phyloP scores from a whole-genome alignment of 306 rosid genomes.

The Erythrophleum fordii region DNA sequence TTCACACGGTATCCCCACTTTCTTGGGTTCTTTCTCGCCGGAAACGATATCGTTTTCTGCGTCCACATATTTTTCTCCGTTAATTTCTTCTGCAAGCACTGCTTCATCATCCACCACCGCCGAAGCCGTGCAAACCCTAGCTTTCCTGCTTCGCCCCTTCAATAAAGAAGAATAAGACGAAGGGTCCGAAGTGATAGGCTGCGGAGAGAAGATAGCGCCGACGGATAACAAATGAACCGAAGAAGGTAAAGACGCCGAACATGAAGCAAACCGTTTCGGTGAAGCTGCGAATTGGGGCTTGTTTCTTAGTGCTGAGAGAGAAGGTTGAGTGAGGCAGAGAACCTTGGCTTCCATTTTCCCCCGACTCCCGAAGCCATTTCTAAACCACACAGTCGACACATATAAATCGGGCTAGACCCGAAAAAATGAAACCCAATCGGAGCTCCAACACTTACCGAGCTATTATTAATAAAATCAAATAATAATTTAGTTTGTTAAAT shows the following conservation, averaged over 20 bases:
- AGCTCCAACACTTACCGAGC: neutral
- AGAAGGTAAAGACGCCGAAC: neutral
- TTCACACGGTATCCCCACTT: conserved; percentile 49
- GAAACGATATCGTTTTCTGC: conserved; percentile 34
- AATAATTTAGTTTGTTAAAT: no score
- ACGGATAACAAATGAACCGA: neutral
- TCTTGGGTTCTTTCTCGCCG: conserved; percentile 24
- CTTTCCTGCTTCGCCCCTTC: neutral
- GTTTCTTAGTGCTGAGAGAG: neutral
- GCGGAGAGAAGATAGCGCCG: neutral
- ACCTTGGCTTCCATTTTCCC: conserved; percentile 25
- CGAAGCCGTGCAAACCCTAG: conserved; percentile 30
- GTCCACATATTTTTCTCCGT: conserved; percentile 19
- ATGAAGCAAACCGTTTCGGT: neutral
- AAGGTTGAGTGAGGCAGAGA: neutral
- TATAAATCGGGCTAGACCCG: neutral
- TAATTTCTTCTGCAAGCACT: conserved; percentile 2
- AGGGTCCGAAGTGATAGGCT: neutral
- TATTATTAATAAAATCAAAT: no score
- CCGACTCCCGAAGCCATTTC: neutral
- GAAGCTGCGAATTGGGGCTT: neutral
- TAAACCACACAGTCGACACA: neutral
- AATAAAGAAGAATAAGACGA: conserved; percentile 4
- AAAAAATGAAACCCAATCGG: neutral
- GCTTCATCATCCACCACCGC: conserved; percentile 41